Conservation (phyloP, 2,329 filamentous ascomycete species). For the Epichloe gansuensis region DNA sequence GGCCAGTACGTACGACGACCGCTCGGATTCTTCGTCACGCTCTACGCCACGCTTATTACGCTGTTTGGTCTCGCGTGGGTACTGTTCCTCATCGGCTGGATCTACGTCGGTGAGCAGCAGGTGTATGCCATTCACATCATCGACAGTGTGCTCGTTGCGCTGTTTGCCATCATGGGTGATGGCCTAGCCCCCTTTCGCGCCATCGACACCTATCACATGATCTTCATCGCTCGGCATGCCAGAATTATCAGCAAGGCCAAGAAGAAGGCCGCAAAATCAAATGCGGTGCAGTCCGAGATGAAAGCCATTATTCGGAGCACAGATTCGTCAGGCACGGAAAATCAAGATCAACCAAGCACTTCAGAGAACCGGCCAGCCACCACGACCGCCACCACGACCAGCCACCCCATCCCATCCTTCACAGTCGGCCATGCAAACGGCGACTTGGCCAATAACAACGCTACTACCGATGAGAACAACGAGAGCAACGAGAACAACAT, state of each 20-base stretch:
- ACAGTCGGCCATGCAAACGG: constrained; percentile 22
- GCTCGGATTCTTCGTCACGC: constrained; percentile 68
- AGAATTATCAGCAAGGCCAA: constrained; percentile 28
- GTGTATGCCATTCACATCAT: constrained; percentile 57
- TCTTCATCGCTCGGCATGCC: constrained; percentile 60
- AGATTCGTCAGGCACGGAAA: background rate
- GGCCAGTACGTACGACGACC: constrained; percentile 65
- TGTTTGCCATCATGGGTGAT: constrained; percentile 59
- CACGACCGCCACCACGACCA: background rate
- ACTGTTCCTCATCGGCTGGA: constrained; percentile 82
- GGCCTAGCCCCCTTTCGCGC: constrained; percentile 62
- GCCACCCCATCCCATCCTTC: background rate
- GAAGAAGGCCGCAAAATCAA: constrained; percentile 13
- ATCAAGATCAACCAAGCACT: background rate
- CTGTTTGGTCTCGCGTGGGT: constrained; percentile 81
- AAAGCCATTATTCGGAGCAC: constrained; percentile 10
- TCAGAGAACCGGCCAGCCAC: background rate
- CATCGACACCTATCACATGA: constrained; percentile 80
- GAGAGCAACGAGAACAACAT: background rate
- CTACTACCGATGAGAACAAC: constrained; percentile 8
- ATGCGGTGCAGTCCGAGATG: background rate
- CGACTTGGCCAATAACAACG: constrained; percentile 22
- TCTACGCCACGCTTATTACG: constrained; percentile 74
- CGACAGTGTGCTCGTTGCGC: constrained; percentile 56
- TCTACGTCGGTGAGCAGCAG: constrained; percentile 64